A percentile compares a stretch with the other conserved stretches of the same genome.
Evolutionary conservation across 1,284 basidiomycete genomes (phyloP).

Genomic region (Papiliotrema fonsecae): DNA sequence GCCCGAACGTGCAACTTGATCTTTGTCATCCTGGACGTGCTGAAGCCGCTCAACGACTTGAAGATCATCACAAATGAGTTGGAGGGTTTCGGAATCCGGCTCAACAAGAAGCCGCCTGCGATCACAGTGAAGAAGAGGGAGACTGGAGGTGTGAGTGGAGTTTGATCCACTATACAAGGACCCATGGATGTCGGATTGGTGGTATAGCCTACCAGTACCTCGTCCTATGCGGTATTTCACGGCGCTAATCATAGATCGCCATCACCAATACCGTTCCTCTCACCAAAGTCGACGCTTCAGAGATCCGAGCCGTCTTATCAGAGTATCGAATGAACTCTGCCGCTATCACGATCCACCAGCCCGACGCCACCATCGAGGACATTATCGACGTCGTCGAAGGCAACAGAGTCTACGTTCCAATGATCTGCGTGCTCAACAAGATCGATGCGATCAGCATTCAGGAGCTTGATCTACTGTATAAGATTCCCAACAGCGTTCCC

Average conservation of each 20-base stretch:
- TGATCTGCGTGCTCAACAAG: conserved; percentile 72
- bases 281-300: conserved; percentile 92
- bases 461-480: conserved; percentile 87
- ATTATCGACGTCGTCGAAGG: conserved; percentile 95
- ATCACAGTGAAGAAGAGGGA: conserved; percentile 89
- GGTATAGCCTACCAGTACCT: too few relatives aligned
- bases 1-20: conserved; percentile 97
- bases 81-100: conserved; percentile 92
- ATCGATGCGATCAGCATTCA: conserved; percentile 97
- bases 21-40: conserved; percentile 96
- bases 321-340: conserved; percentile 86
- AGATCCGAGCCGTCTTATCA: conserved; percentile 91
- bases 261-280: conserved; percentile 95
- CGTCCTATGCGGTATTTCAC: conserved; percentile 8
- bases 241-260: conserved; percentile 53
- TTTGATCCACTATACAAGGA: background rate
- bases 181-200: background rate
- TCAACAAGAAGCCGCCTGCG: conserved; percentile 92
- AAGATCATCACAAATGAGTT: conserved; percentile 84
- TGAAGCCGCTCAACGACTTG: conserved; percentile 95
- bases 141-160: conserved; percentile 63
- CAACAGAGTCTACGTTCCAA: conserved; percentile 90
- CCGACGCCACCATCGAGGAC: conserved; percentile 91
- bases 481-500: conserved; percentile 90
- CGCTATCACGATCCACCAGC: conserved; percentile 91